These are phyloP conservation scores for Paracoccidioides lutzii DNA, from an alignment of 2,329 filamentous ascomycete genomes.

Conservation along the genomic window DNA sequence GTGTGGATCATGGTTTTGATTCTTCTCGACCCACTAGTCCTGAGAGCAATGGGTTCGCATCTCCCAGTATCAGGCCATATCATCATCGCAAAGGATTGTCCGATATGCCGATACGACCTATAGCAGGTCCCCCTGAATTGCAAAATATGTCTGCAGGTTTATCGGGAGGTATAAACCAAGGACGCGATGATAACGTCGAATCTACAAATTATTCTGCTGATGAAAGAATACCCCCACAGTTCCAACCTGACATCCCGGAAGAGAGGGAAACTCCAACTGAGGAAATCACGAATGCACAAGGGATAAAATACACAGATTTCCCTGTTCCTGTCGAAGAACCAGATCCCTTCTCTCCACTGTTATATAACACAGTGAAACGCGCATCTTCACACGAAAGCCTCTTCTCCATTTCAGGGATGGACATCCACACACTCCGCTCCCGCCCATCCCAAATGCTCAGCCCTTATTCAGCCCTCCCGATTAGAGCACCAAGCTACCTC, in stretches of 20 bases:
- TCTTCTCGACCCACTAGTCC: slow-evolving; percentile 70
- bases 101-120: slow-evolving; percentile 38
- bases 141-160: neutral
- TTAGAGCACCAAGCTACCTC: slow-evolving; percentile 35
- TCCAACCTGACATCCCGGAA: slow-evolving; percentile 27
- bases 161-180: neutral
- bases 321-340: neutral
- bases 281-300: neutral
- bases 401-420: slow-evolving; percentile 73
- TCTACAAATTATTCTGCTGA: neutral
- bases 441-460: slow-evolving; percentile 59
- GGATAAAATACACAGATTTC: neutral
- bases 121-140: slow-evolving; percentile 4
- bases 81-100: slow-evolving; percentile 44
- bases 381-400: slow-evolving; percentile 75
- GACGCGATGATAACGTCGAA: neutral
- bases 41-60: slow-evolving; percentile 53
- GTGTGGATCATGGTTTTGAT: slow-evolving; percentile 48
- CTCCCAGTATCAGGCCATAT: slow-evolving; percentile 51
- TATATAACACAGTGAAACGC: slow-evolving; percentile 44
- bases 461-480: slow-evolving; percentile 41
- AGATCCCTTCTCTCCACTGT: slow-evolving; percentile 12
- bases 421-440: slow-evolving; percentile 70
- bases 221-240: slow-evolving; percentile 1
- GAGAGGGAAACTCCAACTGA: slow-evolving; percentile 19